A percentile compares a stretch with the other conserved stretches of the same genome.
phyloP scores from a whole-genome alignment of 1,139 yeast genomes.

The Candida sp. region DNA sequence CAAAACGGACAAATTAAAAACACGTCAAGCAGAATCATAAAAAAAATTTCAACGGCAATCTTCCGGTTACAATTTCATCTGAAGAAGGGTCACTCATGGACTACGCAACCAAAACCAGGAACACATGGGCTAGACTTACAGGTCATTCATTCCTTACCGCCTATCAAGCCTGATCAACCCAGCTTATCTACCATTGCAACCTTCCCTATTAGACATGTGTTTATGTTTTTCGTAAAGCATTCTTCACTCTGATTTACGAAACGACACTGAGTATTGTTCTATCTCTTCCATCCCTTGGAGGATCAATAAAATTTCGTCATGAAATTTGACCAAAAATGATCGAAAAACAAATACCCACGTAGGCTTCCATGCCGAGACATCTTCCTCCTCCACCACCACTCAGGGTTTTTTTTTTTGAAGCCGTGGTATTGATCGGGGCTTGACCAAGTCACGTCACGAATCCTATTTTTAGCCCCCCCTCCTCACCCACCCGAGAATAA shows the following conservation, averaged over 20 bases:
- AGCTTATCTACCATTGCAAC: not conserved
- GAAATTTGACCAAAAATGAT: not conserved
- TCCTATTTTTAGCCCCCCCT: too few relatives aligned
- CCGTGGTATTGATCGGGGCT: too few relatives aligned
- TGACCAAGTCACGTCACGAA: too few relatives aligned
- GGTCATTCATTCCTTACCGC: not conserved
- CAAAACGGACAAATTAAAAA: constrained; percentile 4
- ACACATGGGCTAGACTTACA: not conserved
- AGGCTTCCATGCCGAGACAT: too few relatives aligned
- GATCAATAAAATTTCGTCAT: not conserved
- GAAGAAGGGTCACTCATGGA: not conserved
- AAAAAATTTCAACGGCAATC: not conserved
- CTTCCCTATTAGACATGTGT: not conserved
- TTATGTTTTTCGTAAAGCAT: constrained; percentile 1
- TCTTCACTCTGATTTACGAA: not conserved
- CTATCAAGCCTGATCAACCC: not conserved
- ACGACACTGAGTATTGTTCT: not conserved
- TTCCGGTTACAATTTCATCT: not conserved
- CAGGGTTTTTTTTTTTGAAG: too few relatives aligned
- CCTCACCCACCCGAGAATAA: too few relatives aligned
- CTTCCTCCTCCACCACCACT: too few relatives aligned
- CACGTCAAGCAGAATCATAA: not conserved
- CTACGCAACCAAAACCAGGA: not conserved
- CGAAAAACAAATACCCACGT: not conserved
- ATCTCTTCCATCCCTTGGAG: not conserved